A percentile compares a stretch with the other conserved stretches of the same genome.
Conservation (phyloP, 805 yeast species). For the Brettanomyces custersianus region DNA sequence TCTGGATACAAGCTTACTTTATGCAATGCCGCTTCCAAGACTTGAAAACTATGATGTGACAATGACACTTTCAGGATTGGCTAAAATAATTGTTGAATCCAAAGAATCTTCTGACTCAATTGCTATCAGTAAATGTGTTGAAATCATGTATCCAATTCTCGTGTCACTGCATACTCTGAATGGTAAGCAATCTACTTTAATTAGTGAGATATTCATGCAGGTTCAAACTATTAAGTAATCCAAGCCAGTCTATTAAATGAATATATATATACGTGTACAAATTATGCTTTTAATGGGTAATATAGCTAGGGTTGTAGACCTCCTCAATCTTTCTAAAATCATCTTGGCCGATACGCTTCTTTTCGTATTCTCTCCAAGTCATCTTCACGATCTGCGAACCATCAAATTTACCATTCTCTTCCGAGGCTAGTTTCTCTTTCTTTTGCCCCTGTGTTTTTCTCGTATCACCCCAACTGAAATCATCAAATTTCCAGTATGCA, state of each 20-base stretch:
- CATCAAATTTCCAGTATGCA: slow-evolving; percentile 93
- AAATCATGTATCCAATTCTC: too few relatives aligned
- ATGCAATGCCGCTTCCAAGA: slow-evolving; percentile 56
- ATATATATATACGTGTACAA: too few relatives aligned
- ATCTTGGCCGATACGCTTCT: slow-evolving; percentile 44
- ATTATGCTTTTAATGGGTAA: too few relatives aligned
- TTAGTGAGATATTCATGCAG: too few relatives aligned
- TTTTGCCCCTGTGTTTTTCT: slow-evolving; percentile 68
- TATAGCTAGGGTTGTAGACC: slow-evolving; percentile 2
- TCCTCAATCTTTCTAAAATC: not conserved
- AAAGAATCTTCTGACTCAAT: too few relatives aligned
- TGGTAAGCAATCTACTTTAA: too few relatives aligned
- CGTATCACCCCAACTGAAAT: slow-evolving; percentile 95
- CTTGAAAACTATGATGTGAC: slow-evolving; percentile 58
- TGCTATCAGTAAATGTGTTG: too few relatives aligned
- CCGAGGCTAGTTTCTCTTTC: slow-evolving; percentile 59
- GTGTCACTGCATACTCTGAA: too few relatives aligned
- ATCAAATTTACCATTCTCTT: slow-evolving; percentile 75
- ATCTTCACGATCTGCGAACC: slow-evolving; percentile 85
- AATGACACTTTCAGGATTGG: too few relatives aligned
- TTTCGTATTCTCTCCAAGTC: slow-evolving; percentile 90
- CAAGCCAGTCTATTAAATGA: slow-evolving; percentile 10
- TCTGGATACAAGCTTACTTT: slow-evolving; percentile 51
- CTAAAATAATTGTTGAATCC: too few relatives aligned
- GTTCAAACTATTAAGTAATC: too few relatives aligned